Conservation (phyloP, 2,329 filamentous ascomycete species). For the Pseudogymnoascus pannorum region DNA sequence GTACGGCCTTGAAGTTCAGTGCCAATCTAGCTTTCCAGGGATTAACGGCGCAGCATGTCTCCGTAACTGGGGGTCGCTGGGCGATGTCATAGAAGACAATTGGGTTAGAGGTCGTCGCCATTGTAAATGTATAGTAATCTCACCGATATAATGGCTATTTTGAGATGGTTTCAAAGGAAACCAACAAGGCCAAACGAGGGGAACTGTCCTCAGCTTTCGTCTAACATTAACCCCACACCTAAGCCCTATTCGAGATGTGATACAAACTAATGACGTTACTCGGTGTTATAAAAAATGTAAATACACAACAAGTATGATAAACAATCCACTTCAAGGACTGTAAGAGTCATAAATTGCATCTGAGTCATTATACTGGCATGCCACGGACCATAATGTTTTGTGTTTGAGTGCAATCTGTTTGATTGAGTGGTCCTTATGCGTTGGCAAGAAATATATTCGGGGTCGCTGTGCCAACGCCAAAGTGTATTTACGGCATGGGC, state of each 20-base stretch:
- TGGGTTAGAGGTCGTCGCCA: constrained; percentile 1
- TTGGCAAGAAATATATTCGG: neutral
- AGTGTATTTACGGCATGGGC: constrained; percentile 3
- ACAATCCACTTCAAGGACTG: neutral
- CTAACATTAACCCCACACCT: neutral
- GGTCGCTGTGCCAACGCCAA: constrained; percentile 4
- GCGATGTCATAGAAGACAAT: constrained; percentile 14
- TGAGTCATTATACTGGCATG: neutral
- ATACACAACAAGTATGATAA: neutral
- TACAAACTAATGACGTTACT: constrained; percentile 2
- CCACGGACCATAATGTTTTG: constrained; percentile 5
- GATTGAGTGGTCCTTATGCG: constrained; percentile 4
- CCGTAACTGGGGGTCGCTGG: constrained; percentile 4
- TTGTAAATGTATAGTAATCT: neutral
- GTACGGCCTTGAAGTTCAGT: constrained; percentile 41
- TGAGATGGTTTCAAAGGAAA: neutral
- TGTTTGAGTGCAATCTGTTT: neutral
- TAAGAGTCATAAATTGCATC: neutral
- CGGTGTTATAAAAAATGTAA: neutral
- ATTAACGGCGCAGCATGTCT: constrained; percentile 31
- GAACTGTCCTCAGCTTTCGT: neutral
- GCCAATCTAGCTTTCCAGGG: constrained; percentile 44
- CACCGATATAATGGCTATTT: neutral
- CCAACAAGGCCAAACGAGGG: neutral
- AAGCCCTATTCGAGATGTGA: constrained; percentile 1